Conservation (phyloP, 176 grass and related monocot genomes). For the Oryza meridionalis region DNA sequence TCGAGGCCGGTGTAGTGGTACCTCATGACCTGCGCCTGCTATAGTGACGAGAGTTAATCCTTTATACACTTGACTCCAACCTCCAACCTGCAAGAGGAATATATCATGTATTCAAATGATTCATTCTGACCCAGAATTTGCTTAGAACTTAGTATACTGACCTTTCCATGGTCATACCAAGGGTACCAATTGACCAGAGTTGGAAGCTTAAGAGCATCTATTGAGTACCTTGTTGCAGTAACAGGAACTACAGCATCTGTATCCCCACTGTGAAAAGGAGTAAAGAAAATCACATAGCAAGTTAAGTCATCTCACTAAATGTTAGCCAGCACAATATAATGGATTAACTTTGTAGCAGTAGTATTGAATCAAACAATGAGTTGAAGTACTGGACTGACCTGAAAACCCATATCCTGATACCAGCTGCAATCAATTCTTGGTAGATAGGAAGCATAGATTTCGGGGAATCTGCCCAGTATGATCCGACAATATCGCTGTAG, state of each 20-base stretch:
- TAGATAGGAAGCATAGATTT: conserved; percentile 99
- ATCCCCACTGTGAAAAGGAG: conserved; percentile 64
- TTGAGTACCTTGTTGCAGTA: conserved; percentile 90
- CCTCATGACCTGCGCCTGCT: conserved; percentile 79
- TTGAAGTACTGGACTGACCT: conserved; percentile 52
- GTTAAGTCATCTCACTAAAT: background rate
- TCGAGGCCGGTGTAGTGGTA: conserved; percentile 65
- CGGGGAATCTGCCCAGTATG: conserved; percentile 90
- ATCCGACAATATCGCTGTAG: conserved; percentile 72
- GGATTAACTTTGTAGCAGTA: conserved; percentile 11
- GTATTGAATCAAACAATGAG: background rate
- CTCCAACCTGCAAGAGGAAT: conserved; percentile 65
- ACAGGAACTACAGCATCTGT: conserved; percentile 98
- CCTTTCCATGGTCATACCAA: conserved; percentile 88
- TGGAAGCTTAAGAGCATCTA: conserved; percentile 82
- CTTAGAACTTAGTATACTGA: conserved; percentile 36
- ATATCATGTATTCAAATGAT: background rate
- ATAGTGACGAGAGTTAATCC: conserved; percentile 84
- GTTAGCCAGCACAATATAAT: background rate
- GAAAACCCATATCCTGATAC: conserved; percentile 95
- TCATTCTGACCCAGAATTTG: background rate
- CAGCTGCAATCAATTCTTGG: conserved; percentile 81
- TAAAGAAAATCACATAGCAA: conserved; percentile 5
- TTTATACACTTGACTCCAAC: conserved; percentile 91
- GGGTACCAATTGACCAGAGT: conserved; percentile 80